Base-by-base conservation (phyloP, 768 basidiomycete genomes). In the Boletus sp. region DNA sequence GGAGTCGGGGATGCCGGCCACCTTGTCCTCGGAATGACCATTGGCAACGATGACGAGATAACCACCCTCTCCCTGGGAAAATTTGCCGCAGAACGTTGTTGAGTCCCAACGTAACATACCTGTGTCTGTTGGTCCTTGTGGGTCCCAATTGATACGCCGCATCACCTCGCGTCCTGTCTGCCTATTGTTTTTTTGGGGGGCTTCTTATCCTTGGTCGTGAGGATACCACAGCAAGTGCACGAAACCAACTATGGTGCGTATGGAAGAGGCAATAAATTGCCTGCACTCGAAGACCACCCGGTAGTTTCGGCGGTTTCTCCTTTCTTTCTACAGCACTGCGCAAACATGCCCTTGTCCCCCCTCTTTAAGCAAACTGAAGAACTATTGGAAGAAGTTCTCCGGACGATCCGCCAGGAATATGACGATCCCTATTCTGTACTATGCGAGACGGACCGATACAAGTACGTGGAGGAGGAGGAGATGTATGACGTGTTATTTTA, bases 181-280 rank as follows among this genome's bases (percentile, higher is more conserved):
- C n/a, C 13, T 61, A 45, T 65, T 62, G 53, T 63, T 51, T 53
- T 54, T 30, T 41, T 6, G 10, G 25, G 19, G 7, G 40, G 9
- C 13, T 46, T 8, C 55, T 64, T 64, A 34, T 64, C 30, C 40
- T 55, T 39, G 25, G 59, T 64, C 33, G 54, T 44, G 44, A 62
- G 51, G 59, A 40, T 40, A 33, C 23, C 47, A 59, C 51, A 41
- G 54, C 49, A 53, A 44, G 45, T 48, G 15, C 33, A 39, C 19
- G 42, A 50, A 46, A n/a, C 45, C 39, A 29, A 32, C 27, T 19
- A 52, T 57, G 52, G 45, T 34, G 1, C 39, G 15, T 47, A 11
- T 42, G 32, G 45, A 41, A 46, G 38, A 32, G 23, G 47, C 15
- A 30, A 58, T 65, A 65, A 65, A 62, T 59, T 51, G 13, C 34